A percentile compares a stretch with the other conserved stretches of the same genome.
phyloP scores from a whole-genome alignment of 2,329 filamentous ascomycete genomes.

The Aspergillus sp. region DNA sequence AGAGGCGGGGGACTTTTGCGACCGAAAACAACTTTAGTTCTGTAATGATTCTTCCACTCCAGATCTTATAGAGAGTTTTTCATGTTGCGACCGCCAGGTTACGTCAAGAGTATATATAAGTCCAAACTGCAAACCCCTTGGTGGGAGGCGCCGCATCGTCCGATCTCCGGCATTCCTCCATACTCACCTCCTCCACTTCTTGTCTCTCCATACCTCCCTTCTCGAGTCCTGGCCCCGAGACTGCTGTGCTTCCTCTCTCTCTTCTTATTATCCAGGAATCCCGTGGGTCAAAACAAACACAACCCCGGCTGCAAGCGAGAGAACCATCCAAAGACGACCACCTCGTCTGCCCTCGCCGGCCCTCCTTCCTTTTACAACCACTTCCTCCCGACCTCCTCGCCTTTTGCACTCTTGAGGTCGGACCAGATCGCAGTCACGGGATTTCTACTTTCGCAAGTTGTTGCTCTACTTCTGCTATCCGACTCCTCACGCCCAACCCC shows the following conservation, averaged over 20 bases:
- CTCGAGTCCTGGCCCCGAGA: neutral
- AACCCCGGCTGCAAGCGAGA: slow-evolving; percentile 23
- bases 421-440: slow-evolving; percentile 20
- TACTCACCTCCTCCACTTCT: neutral
- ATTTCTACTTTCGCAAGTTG: neutral
- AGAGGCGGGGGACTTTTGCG: neutral
- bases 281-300: slow-evolving; percentile 39
- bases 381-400: slow-evolving; percentile 16
- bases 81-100: neutral
- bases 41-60: neutral
- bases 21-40: slow-evolving; percentile 7
- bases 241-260: neutral
- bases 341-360: neutral
- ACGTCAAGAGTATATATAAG: neutral
- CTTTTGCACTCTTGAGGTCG: slow-evolving; percentile 13
- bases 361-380: neutral
- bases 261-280: slow-evolving; percentile 3
- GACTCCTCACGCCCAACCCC: slow-evolving; percentile 21
- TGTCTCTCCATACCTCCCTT: slow-evolving; percentile 1
- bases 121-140: neutral
- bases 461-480: slow-evolving; percentile 17
- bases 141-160: neutral
- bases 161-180: neutral
- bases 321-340: slow-evolving; percentile 3
- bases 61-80: neutral